Percentiles rank a stretch among this genome's conserved stretches.
phyloP scores from a whole-genome alignment of 768 basidiomycete genomes.

The Erythrobasidium yunnanense region DNA sequence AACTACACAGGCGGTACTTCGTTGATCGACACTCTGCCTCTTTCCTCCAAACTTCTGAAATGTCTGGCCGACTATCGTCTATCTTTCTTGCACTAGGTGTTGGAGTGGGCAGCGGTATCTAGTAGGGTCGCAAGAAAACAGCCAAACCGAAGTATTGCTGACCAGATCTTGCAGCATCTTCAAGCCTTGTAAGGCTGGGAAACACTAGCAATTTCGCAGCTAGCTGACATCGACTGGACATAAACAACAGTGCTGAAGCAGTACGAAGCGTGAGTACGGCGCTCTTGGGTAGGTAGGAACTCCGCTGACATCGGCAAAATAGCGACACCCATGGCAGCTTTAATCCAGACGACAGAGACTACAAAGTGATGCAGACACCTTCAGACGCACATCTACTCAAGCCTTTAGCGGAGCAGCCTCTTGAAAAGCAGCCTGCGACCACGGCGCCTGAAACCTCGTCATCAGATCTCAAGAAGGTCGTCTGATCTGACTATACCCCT shows the following conservation, averaged over 20 bases:
- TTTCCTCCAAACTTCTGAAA: too few species aligned
- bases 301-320: neutral
- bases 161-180: constrained; percentile 6
- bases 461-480: too few species aligned
- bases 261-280: constrained; percentile 1
- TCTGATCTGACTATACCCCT: too few species aligned
- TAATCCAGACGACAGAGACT: constrained; percentile 7
- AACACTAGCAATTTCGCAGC: neutral
- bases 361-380: neutral
- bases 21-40: too few species aligned
- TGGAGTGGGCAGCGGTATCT: constrained; percentile 12
- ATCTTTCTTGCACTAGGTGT: constrained; percentile 3
- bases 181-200: constrained; percentile 1
- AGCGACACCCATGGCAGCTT: constrained; percentile 23
- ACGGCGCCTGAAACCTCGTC: too few species aligned
- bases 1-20: too few species aligned
- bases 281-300: neutral
- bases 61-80: constrained; percentile 13
- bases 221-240: neutral
- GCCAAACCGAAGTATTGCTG: neutral
- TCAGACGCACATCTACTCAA: neutral
- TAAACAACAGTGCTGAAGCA: constrained; percentile 14
- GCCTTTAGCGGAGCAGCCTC: too few species aligned
- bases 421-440: too few species aligned
- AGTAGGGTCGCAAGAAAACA: neutral